Base-by-base conservation (phyloP, 2,329 filamentous ascomycete genomes). In the Fusarium sp. region DNA sequence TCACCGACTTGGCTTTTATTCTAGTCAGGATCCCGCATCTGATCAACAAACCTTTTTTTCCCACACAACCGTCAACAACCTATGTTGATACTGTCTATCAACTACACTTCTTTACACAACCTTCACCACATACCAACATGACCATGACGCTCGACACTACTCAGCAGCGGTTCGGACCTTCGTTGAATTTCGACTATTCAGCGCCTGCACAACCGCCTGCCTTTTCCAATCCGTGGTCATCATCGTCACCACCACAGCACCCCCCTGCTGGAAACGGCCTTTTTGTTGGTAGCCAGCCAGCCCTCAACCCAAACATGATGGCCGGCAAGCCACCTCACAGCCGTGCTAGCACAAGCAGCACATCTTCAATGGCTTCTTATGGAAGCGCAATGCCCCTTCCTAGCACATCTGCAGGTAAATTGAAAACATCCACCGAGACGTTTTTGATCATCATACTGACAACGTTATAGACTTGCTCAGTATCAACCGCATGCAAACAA, bases 101-200 rank as follows among this genome's bases (percentile, higher is more conserved):
- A 43, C 63, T 34, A 22, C 28, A n/a, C 33, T 60, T 62, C 56
- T 63, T 40, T 34, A 65, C 64, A 71, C 62, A 58, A 63, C 58
- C 64, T 46, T 57, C 52, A 58, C 56, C 43, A 58, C 46, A 63
- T 63, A 57, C 72, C 83, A 89, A 81, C 81, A 97, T 97, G 94
- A 96, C 94, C 84, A 97, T 97, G 94, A 93, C 95, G 81, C 89
- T 97, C 85, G 94, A 97, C 84, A 90, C 90, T 77, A 92, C 94
- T 81, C 94, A 95, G 83, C 93, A 90, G 84, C 89, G 89, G 80
- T 93, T 92, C 83, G 92, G 88, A 77, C 88, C 86, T 78, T 82
- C 87, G 79, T 82, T 97, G 84, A 90, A 89, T 81, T 96, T 95
- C 85, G 93, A 95, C 80, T 94, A 93, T 81, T 81, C 84, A 63